Base-by-base conservation (phyloP, 345 rosid species). In the Eucalyptus microcorys region DNA sequence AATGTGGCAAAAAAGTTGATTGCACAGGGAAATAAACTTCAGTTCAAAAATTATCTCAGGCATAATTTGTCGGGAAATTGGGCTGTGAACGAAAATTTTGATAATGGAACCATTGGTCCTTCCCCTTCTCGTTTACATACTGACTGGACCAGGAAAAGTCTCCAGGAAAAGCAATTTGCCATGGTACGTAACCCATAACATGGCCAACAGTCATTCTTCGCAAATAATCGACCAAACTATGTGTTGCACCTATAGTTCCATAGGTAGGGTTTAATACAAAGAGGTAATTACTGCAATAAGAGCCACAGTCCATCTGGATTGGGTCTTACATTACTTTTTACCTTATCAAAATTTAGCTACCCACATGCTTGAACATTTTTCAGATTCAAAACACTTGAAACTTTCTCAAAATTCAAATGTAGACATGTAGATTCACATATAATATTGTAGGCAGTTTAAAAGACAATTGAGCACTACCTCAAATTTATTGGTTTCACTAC, bases 401-500 rank as follows among this genome's bases (percentile, higher is more conserved):
- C 7, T 57, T 57, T 57, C n/a, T 27, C 66, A 59, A 27, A 26
- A 11, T 59, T 27, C 66, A 59, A 59, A 59, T 59, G 32, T 12
- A 59, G 66, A 59, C 64, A 26, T 57, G n/a, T 27, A 59, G 15
- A 4, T 15, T 50, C 19, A 50, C 22, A 6, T 50, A 50, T 50
- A 16, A 59, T 27, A 59, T 59, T 27, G 66, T 59, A 59, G 66
- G 66, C 66, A 59, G 66, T 59, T 49, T 48, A 26, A 49, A 49
- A 34, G 26, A 86, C 13, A 34, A 32, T 48, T 4, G n/a, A 45
- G 12, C 50, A 13, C 52, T 5, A 24, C 48, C 86, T 12, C 50
- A 49, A 15, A 5, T 86, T 86, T 24, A 95, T 95, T 88, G 94
- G 14, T 59, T 59, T 59, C 66, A 27, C 66, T 27, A 59, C n/a